Evolutionary conservation across 257 asterid genomes (phyloP).

Genomic region (Mitragyna speciosa): DNA sequence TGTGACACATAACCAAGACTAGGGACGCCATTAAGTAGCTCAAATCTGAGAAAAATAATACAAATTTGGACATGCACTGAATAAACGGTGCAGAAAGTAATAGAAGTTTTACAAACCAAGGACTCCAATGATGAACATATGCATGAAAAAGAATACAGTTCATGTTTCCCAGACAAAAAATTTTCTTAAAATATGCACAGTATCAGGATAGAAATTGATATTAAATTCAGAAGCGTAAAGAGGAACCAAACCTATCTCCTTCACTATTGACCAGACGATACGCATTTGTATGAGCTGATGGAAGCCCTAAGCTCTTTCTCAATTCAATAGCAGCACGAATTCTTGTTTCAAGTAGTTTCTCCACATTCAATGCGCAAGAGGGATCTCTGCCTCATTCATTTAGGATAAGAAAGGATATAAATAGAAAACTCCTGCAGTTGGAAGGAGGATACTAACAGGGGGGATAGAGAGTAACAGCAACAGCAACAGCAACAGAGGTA

Average conservation of each 20-base stretch:
- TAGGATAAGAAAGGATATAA: constrained; percentile 11
- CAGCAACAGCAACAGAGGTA: constrained; percentile 16
- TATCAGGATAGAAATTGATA: not conserved
- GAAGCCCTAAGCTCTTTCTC: constrained; percentile 71
- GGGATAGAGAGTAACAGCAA: too few species aligned
- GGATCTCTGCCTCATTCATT: constrained; percentile 57
- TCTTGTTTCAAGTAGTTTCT: constrained; percentile 64
- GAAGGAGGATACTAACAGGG: not conserved
- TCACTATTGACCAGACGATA: constrained; percentile 94
- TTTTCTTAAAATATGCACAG: not conserved
- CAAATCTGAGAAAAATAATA: not conserved
- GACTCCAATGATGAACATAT: not conserved
- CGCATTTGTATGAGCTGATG: constrained; percentile 71
- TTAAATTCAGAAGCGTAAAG: not conserved
- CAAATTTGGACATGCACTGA: not conserved
- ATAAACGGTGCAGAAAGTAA: not conserved
- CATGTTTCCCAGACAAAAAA: not conserved
- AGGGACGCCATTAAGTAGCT: not conserved
- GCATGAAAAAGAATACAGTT: not conserved
- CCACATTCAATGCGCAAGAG: constrained; percentile 62
- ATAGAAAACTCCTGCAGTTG: not conserved
- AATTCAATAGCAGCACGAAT: constrained; percentile 63
- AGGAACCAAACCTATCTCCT: constrained; percentile 74
- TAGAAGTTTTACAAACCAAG: not conserved
- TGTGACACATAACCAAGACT: not conserved